These are phyloP conservation scores for Wolfiporia cocos DNA, from an alignment of 1,284 basidiomycete species.

Conservation along the genomic window DNA sequence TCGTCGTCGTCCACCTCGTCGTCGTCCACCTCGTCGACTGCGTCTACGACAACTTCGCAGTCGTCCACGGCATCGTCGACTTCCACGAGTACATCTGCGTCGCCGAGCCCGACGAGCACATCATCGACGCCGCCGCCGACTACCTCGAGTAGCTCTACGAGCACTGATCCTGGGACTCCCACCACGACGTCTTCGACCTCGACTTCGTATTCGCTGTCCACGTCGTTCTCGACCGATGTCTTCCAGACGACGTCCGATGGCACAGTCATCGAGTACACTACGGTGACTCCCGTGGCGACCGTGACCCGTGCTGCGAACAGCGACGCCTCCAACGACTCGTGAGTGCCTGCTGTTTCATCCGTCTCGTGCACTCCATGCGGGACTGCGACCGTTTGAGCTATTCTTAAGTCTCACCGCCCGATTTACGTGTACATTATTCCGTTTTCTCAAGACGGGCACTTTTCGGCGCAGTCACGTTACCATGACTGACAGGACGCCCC, in stretches of 20 bases:
- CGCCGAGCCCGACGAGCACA: constrained; percentile 3
- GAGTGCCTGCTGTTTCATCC: background rate
- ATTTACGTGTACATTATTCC: background rate
- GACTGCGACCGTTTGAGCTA: background rate
- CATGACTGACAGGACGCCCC: background rate
- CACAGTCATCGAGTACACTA: constrained; percentile 3
- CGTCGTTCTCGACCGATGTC: background rate
- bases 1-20: background rate
- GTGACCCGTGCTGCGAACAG: background rate
- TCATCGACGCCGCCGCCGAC: background rate
- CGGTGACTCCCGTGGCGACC: background rate
- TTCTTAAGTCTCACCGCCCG: background rate
- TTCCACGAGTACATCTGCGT: constrained; percentile 10
- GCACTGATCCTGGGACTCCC: constrained; percentile 6
- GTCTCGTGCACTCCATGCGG: background rate
- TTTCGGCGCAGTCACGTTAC: background rate
- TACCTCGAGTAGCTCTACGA: constrained; percentile 2
- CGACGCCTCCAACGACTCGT: background rate
- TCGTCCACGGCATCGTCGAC: constrained; percentile 10
- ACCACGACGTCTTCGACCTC: constrained; percentile 1
- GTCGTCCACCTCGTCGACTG: constrained; percentile 6
- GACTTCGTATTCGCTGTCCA: constrained; percentile 10
- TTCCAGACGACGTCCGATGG: background rate
- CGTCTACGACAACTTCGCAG: constrained; percentile 4
- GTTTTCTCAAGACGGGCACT: background rate